Percentiles rank a stretch among this genome's conserved stretches.
Conservation (phyloP, 352 stramenopile genomes). For the Phytophthora nicotianae region DNA sequence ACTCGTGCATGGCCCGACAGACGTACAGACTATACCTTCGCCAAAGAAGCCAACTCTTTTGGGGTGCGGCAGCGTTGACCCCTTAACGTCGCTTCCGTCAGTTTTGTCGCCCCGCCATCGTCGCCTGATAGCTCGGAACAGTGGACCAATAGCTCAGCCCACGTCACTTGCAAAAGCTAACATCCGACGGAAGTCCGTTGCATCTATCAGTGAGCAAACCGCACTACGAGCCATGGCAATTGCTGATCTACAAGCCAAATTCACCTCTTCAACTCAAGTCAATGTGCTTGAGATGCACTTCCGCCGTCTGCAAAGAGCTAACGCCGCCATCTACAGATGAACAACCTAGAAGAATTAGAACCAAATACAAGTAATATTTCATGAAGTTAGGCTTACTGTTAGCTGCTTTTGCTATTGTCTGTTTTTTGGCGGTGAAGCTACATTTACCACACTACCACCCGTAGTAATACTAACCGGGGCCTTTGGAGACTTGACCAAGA, state of each 20-base stretch:
- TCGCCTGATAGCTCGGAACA: constrained; percentile 8
- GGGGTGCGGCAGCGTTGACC: neutral
- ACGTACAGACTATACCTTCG: neutral
- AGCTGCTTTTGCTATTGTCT: constrained; percentile 8
- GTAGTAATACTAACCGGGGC: constrained; percentile 32
- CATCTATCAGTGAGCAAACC: constrained; percentile 16
- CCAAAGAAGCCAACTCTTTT: neutral
- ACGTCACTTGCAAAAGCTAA: neutral
- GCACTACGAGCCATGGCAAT: constrained; percentile 32
- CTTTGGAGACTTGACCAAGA: constrained; percentile 41
- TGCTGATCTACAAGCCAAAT: constrained; percentile 21
- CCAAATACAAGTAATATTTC: neutral
- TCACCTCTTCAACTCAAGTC: constrained; percentile 1
- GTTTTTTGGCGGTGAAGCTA: constrained; percentile 9
- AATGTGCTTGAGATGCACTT: constrained; percentile 35
- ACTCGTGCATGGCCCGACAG: neutral
- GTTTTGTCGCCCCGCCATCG: constrained; percentile 25
- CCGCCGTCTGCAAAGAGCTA: constrained; percentile 27
- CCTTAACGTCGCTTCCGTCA: constrained; percentile 15
- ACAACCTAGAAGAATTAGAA: neutral
- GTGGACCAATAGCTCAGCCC: neutral
- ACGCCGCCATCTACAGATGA: constrained; percentile 1
- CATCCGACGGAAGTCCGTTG: constrained; percentile 15
- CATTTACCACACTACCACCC: neutral
- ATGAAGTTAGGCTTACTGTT: neutral